phyloP scores from a whole-genome alignment of 2,329 filamentous ascomycete genomes.

The Mariannaea elegans region DNA sequence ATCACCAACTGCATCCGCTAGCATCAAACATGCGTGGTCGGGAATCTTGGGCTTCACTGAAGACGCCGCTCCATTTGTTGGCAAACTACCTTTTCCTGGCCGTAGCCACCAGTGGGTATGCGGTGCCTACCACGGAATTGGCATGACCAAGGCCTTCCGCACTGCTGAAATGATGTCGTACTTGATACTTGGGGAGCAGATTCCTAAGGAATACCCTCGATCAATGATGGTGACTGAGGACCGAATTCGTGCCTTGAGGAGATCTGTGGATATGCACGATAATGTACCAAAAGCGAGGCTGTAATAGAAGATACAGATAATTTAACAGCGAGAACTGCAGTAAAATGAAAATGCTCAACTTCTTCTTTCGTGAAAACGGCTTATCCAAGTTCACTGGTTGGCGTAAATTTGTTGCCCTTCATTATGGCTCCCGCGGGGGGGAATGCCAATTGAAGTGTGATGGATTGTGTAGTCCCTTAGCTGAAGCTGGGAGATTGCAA shows the following conservation, averaged over 20 bases:
- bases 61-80: slow-evolving; percentile 16
- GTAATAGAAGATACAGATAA: no score
- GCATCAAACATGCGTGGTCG: slow-evolving; percentile 23
- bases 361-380: no score
- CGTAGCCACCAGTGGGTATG: slow-evolving; percentile 28
- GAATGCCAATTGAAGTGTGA: no score
- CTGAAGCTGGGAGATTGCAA: no score
- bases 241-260: neutral
- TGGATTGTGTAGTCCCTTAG: no score
- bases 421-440: no score
- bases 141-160: slow-evolving; percentile 30
- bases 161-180: slow-evolving; percentile 7
- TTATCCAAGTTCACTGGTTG: no score
- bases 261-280: no score
- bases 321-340: no score
- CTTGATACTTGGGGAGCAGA: slow-evolving; percentile 5
- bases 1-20: neutral
- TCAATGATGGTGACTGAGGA: slow-evolving; percentile 23
- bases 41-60: slow-evolving; percentile 31
- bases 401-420: no score
- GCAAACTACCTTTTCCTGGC: slow-evolving; percentile 13
- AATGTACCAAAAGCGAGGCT: no score
- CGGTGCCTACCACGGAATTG: slow-evolving; percentile 26
- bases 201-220: slow-evolving; percentile 11
- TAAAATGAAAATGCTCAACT: no score